Percentiles rank a stretch among this genome's conserved stretches.
phyloP scores from a whole-genome alignment of 768 basidiomycete species.

The Coprinopsis strossmayeri region DNA sequence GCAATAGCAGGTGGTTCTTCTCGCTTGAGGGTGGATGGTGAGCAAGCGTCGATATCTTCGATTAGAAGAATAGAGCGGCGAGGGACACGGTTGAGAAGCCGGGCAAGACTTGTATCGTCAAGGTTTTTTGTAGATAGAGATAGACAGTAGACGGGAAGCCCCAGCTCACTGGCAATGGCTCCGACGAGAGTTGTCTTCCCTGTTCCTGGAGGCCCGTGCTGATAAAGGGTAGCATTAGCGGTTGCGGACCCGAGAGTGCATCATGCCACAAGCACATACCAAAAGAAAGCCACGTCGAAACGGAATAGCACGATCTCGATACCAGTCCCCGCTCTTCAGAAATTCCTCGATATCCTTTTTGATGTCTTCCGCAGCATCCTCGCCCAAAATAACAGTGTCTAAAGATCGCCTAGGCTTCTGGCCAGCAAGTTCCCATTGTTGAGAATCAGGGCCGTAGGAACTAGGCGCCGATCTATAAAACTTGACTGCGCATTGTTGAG shows the following conservation, averaged over 20 bases:
- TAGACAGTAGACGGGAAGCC: slow-evolving; percentile 59
- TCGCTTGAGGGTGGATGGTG: too few relatives aligned
- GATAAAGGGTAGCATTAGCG: neutral
- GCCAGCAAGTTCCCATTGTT: neutral
- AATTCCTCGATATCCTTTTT: slow-evolving; percentile 58
- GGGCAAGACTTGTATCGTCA: slow-evolving; percentile 48
- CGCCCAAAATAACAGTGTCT: slow-evolving; percentile 53
- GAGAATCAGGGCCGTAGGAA: neutral
- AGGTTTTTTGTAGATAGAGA: slow-evolving; percentile 50
- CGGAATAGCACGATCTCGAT: slow-evolving; percentile 58
- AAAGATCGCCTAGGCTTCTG: slow-evolving; percentile 38
- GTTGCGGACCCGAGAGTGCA: neutral
- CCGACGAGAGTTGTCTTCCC: slow-evolving; percentile 70
- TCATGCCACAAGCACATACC: slow-evolving; percentile 11
- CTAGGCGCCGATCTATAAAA: neutral
- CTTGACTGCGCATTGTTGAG: too few relatives aligned
- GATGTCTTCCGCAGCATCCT: slow-evolving; percentile 49
- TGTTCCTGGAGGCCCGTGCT: slow-evolving; percentile 66
- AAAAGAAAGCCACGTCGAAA: slow-evolving; percentile 65
- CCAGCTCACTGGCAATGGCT: slow-evolving; percentile 62
- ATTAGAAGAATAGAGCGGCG: slow-evolving; percentile 56
- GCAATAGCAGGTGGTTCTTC: too few relatives aligned
- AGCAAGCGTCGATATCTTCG: slow-evolving; percentile 68
- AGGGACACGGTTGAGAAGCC: slow-evolving; percentile 48
- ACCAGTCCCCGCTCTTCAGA: slow-evolving; percentile 52